Base-by-base conservation (phyloP, 768 basidiomycete genomes). In the Auriculariales sp. region DNA sequence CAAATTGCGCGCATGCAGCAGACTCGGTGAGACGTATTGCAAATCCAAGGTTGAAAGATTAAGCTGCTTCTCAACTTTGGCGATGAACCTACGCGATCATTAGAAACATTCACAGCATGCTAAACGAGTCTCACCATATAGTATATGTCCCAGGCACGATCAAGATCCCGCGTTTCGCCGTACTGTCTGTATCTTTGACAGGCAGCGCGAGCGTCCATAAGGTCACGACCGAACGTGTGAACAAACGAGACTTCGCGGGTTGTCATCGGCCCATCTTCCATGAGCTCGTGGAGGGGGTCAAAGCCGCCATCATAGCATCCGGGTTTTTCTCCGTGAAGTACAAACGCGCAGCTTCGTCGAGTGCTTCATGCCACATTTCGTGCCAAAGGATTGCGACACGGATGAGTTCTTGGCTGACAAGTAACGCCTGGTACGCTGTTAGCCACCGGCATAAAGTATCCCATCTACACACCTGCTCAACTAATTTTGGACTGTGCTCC, bases 131-230 rank as follows among this genome's bases (percentile, higher is more conserved):
- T 54, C 60, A 90, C 91, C 45, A 79, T 79, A 59, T 97, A 99
- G 65, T 99, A 99, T 25, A 97, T 92, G 59, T 98, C 95, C 95
- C 95, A 99, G 28, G 95, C 95, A 60, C 86, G 89, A 61, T 98
- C 95, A 44, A 99, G 68, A 60, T 97, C 91, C 46, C 78, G 79
- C 50, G 79, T 74, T 61, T 99, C 93, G 24, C 87, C 87, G 59
- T 86, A 87, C 19, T 77, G 73, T 34, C 83, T 81, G 69, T 84
- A 99, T 46, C 88, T 76, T 46, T 81, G 75, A 56, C 89, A 90
- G 29, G 90, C 89, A 59, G 93, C 91, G 34, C 91, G 78, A 11
- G 95, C 95, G 58, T 94, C 91, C 27, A 78, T 79, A 27, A 99
- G 71, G 58, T 98, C 94, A 50, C 90, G 75, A 2, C 92, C 91